Evolutionary conservation across 164 flowering plant genomes (phyloP).

Genomic region (Liquidambar formosana): DNA sequence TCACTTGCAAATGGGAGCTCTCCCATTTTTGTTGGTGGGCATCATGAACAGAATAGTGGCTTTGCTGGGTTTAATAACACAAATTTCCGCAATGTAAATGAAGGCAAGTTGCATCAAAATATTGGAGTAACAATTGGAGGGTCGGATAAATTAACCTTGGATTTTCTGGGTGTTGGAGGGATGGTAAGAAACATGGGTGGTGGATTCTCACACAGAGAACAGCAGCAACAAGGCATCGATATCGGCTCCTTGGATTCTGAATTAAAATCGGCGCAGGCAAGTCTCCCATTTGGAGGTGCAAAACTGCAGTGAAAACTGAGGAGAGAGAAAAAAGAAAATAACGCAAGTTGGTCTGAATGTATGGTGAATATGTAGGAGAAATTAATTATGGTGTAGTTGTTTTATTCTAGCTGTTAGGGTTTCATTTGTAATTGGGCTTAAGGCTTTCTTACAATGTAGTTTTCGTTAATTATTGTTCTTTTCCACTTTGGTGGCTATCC

Average conservation of each 20-base stretch:
- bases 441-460: background rate
- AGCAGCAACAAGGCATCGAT: constrained; percentile 24
- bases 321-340: background rate
- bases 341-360: background rate
- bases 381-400: background rate
- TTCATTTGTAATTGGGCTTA: background rate
- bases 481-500: background rate
- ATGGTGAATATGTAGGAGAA: background rate
- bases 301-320: constrained; percentile 30
- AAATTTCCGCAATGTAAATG: constrained; percentile 28
- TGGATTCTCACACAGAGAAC: constrained; percentile 36
- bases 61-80: constrained; percentile 30
- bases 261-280: constrained; percentile 27
- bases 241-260: constrained; percentile 43
- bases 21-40: constrained; percentile 29
- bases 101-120: constrained; percentile 40
- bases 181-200: constrained; percentile 52
- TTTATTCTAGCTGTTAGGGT: background rate
- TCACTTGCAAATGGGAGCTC: constrained; percentile 47
- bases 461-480: background rate
- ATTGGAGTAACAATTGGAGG: constrained; percentile 38
- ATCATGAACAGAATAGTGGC: constrained; percentile 20
- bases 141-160: constrained; percentile 64
- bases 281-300: constrained; percentile 38
- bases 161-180: constrained; percentile 79